These are phyloP conservation scores for Sarocladiaceae sp. DNA, from an alignment of 2,329 filamentous ascomycete species.

Conservation along the genomic window DNA sequence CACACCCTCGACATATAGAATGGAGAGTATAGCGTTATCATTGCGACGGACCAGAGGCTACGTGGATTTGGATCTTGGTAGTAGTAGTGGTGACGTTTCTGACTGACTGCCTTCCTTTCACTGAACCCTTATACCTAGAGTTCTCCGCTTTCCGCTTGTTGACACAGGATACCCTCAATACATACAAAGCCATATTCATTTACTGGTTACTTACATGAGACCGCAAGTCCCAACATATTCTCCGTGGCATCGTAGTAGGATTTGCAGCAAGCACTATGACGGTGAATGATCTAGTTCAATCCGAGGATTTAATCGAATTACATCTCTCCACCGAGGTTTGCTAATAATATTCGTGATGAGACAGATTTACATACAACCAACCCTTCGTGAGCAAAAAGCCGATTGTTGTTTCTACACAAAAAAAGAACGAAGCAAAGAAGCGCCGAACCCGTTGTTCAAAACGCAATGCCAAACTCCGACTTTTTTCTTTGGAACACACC, in stretches of 20 bases:
- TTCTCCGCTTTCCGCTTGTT: background rate
- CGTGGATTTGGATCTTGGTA: background rate
- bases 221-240: too few relatives aligned
- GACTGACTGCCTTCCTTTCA: background rate
- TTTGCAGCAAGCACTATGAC: background rate
- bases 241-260: too few relatives aligned
- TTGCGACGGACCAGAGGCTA: background rate
- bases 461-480: slow-evolving; percentile 6
- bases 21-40: slow-evolving; percentile 4
- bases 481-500: background rate
- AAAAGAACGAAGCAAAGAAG: background rate
- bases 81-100: background rate
- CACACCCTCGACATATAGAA: slow-evolving; percentile 1
- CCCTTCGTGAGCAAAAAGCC: background rate
- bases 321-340: background rate
- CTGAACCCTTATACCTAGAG: background rate
- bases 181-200: background rate
- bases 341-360: slow-evolving; percentile 7
- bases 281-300: too few relatives aligned
- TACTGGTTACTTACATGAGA: background rate
- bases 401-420: slow-evolving; percentile 9
- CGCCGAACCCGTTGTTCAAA: background rate
- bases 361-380: slow-evolving; percentile 6
- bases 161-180: slow-evolving; percentile 7
- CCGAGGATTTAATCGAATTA: background rate